phyloP scores from a whole-genome alignment of 2,329 filamentous ascomycete genomes.

The Sarocladiaceae sp. region DNA sequence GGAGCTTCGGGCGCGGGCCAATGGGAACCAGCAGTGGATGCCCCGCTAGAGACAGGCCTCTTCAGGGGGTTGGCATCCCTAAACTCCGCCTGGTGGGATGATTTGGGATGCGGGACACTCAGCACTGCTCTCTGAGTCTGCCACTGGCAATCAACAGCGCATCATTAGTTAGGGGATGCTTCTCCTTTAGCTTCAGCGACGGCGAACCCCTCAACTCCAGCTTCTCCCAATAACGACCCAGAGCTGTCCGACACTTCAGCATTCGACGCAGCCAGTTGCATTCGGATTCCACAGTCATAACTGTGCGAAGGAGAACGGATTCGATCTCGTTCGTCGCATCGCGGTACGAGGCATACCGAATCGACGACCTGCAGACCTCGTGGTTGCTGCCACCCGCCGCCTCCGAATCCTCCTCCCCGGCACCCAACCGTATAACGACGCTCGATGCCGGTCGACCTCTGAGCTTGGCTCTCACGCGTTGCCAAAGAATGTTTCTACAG shows the following conservation, averaged over 20 bases:
- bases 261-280: not conserved
- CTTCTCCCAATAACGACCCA: not conserved
- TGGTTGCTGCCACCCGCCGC: conserved; percentile 2
- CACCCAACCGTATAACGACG: not conserved
- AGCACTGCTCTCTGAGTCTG: too few relatives aligned
- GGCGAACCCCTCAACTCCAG: conserved; percentile 8
- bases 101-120: too few relatives aligned
- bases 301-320: not conserved
- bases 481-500: not conserved
- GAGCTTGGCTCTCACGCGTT: conserved; percentile 4
- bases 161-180: too few relatives aligned
- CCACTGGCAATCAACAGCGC: too few relatives aligned
- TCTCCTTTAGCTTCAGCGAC: too few relatives aligned
- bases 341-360: too few relatives aligned
- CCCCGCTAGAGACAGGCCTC: conserved; percentile 6
- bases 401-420: not conserved
- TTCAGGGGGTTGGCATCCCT: conserved; percentile 1
- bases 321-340: not conserved
- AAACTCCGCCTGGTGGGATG: too few relatives aligned
- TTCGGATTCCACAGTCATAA: not conserved
- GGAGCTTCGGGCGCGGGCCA: conserved; percentile 4
- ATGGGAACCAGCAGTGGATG: not conserved
- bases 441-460: conserved; percentile 5
- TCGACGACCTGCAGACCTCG: conserved; percentile 1
- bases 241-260: not conserved